These are phyloP conservation scores for Zygosaccharomyces pseudobailii DNA, from an alignment of 1,139 yeast species.

Conservation along the genomic window DNA sequence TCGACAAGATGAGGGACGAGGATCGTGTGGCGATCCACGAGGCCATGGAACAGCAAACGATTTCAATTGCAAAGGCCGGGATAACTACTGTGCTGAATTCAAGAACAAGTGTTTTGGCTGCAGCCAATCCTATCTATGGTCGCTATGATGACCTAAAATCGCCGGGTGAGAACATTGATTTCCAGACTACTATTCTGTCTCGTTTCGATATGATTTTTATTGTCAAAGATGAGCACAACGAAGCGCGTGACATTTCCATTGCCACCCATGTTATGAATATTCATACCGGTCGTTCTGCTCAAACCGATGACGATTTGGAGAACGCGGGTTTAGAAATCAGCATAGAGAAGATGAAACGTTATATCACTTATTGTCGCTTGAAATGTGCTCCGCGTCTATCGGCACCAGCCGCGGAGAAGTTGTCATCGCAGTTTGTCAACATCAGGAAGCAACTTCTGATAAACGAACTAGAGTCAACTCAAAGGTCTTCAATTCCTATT, in stretches of 20 bases:
- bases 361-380: constrained; percentile 82
- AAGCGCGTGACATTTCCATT: constrained; percentile 76
- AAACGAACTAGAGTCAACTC: constrained; percentile 77
- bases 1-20: constrained; percentile 98
- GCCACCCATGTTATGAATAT: constrained; percentile 95
- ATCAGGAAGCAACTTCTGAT: constrained; percentile 80
- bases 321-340: constrained; percentile 58
- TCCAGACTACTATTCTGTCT: constrained; percentile 92
- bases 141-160: constrained; percentile 92
- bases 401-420: constrained; percentile 82
- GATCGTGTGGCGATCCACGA: constrained; percentile 98
- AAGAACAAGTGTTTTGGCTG: constrained; percentile 93
- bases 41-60: constrained; percentile 99
- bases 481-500: constrained; percentile 92
- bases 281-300: constrained; percentile 65
- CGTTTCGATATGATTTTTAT: constrained; percentile 98
- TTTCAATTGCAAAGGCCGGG: constrained; percentile 99
- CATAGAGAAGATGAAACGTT: constrained; percentile 83
- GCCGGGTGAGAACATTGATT: constrained; percentile 97
- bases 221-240: constrained; percentile 92
- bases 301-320: constrained; percentile 54
- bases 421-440: constrained; percentile 91
- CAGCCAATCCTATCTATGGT: constrained; percentile 97
- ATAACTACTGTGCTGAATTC: constrained; percentile 94
- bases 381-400: constrained; percentile 92